These are phyloP conservation scores for Pythium sukuiense DNA, from an alignment of 352 stramenopile species.

Conservation along the genomic window DNA sequence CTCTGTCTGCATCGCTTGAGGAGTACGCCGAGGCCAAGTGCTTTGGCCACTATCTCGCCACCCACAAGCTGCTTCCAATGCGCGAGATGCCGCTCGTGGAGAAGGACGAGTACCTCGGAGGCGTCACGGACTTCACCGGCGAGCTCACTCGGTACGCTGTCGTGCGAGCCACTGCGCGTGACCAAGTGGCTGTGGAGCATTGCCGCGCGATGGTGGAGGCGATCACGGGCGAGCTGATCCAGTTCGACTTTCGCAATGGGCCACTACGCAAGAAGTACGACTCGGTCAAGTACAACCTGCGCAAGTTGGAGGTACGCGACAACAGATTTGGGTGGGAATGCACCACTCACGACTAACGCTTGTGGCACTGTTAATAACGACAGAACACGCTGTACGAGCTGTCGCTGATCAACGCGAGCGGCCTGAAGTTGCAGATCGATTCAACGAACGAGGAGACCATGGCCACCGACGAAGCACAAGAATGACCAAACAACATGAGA, in stretches of 20 bases:
- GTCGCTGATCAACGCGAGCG: conserved; percentile 74
- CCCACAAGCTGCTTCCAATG: conserved; percentile 55
- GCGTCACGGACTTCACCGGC: conserved; percentile 93
- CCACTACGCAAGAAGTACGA: conserved; percentile 93
- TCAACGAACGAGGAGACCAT: conserved; percentile 23
- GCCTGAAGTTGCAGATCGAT: conserved; percentile 48
- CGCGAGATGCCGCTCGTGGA: conserved; percentile 52
- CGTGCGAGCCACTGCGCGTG: conserved; percentile 84
- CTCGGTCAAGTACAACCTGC: conserved; percentile 94
- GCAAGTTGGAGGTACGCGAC: conserved; percentile 83
- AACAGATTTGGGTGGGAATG: background rate
- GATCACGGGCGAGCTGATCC: conserved; percentile 88
- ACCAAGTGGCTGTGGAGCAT: conserved; percentile 76
- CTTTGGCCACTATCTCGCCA: conserved; percentile 85
- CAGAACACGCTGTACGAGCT: conserved; percentile 94
- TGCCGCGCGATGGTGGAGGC: conserved; percentile 84
- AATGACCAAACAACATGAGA: background rate
- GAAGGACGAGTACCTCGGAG: conserved; percentile 93
- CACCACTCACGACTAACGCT: too few relatives aligned
- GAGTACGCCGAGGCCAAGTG: conserved; percentile 94
- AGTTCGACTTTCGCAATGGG: conserved; percentile 96
- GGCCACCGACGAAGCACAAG: background rate
- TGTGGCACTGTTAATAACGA: background rate
- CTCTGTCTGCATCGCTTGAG: conserved; percentile 88
- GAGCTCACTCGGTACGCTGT: conserved; percentile 90